Base-by-base conservation (phyloP, 495 filamentous ascomycete genomes). In the Penicillium lagena region DNA sequence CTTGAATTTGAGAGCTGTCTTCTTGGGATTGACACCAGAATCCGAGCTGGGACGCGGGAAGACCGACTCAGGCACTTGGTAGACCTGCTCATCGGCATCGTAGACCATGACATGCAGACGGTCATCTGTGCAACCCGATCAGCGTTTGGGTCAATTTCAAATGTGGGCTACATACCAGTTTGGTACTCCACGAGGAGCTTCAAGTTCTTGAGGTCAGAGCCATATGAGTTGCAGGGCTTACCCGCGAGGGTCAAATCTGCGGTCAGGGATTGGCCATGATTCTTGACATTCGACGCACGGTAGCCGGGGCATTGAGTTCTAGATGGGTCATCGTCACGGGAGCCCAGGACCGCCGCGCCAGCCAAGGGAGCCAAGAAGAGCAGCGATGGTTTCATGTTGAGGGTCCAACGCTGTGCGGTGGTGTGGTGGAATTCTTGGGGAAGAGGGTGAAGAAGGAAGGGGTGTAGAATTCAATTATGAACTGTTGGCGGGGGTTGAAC, bases 21-120 rank as follows among this genome's bases (percentile, higher is more conserved):
- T 46, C 15, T 60, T 59, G n/a, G 56, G 45, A 9, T 54, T 47
- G 32, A 11, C 7, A 34, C 50, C 46, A 31, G 47, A 39, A 3
- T 46, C 44, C 12, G 43, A 44, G 14, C 47, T 43, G 0, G 87
- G 85, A 1, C 86, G 79, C 12, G 84, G 75, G 12, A 95, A 60
- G 12, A 88, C 81, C 4, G 72, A 77, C 14, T 82, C 76, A 11
- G 89, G 87, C 13, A 95, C 79, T 60, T 93, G 85, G 54, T 90
- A 95, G 14, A 86, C 72, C 40, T 78, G 70, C 42, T 87, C 78
- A n/a, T 73, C 79, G 17, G 77, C 68, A 62, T 94, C 89, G 45
- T 85, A 79, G 45, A 95, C 90, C 57, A 86, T 81, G 50, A 94
- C 83, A 62, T 93, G 89, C 9, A 94, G 79, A 12, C 89, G 83